Evolutionary conservation across 2,329 filamentous ascomycete genomes (phyloP).

Genomic region (Botryotinia globosa): DNA sequence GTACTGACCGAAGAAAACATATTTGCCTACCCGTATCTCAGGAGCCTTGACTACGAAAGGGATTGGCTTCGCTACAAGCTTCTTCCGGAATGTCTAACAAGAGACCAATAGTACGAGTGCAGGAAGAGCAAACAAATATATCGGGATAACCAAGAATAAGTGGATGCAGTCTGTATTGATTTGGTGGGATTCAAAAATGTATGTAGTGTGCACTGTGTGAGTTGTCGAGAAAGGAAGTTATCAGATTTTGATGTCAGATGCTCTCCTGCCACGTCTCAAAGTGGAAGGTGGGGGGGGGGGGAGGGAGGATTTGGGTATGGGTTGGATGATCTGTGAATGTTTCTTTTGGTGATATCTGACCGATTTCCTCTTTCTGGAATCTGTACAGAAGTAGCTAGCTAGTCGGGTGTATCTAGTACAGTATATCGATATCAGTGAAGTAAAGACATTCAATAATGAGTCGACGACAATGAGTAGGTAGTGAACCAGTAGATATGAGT

Average conservation of each 20-base stretch:
- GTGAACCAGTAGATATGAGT: background rate
- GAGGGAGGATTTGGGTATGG: background rate
- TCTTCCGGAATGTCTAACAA: conserved; percentile 7
- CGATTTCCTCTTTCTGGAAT: background rate
- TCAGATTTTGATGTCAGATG: conserved; percentile 7
- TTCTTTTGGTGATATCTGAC: background rate
- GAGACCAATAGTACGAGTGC: conserved; percentile 13
- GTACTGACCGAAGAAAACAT: conserved; percentile 30
- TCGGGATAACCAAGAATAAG: conserved; percentile 1
- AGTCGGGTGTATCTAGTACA: background rate
- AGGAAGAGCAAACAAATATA: conserved; percentile 4
- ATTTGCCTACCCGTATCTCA: conserved; percentile 11
- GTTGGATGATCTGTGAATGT: background rate
- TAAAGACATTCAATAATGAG: background rate
- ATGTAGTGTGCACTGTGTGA: conserved; percentile 6
- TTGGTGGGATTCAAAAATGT: background rate
- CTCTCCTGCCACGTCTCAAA: conserved; percentile 15
- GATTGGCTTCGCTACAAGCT: conserved; percentile 22
- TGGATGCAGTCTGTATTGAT: conserved; percentile 3
- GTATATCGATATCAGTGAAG: background rate
- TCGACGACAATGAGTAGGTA: background rate
- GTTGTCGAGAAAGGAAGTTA: background rate
- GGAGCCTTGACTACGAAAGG: conserved; percentile 9
- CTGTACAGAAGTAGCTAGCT: background rate
- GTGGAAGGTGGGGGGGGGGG: conserved; percentile 12